A percentile compares a stretch with the other conserved stretches of the same genome.
Conservation (phyloP, 2,329 filamentous ascomycete species). For the Aspergillus glaucus region DNA sequence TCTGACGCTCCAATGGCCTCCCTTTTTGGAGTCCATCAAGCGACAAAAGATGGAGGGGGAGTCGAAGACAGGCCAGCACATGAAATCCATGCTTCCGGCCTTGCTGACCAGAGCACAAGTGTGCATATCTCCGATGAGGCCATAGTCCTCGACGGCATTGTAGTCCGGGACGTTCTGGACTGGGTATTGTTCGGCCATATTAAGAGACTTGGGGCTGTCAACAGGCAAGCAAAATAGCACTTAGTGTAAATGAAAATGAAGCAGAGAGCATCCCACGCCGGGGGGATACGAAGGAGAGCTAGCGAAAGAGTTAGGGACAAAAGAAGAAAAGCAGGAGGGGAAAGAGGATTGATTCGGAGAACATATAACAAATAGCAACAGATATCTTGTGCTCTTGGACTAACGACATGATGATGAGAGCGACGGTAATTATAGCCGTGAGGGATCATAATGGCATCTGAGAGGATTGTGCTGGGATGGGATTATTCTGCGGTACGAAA, state of each 20-base stretch:
- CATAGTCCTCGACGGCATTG: slow-evolving; percentile 63
- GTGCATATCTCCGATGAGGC: slow-evolving; percentile 74
- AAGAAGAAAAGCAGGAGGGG: background rate
- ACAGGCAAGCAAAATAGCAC: background rate
- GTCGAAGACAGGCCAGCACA: slow-evolving; percentile 79
- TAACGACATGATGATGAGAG: slow-evolving; percentile 2
- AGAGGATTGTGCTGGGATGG: background rate
- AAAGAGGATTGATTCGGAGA: background rate
- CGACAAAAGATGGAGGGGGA: slow-evolving; percentile 70
- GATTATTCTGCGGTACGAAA: background rate
- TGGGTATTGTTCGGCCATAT: background rate
- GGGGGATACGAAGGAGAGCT: background rate
- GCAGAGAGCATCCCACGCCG: background rate
- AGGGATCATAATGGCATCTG: background rate
- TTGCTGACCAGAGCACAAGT: slow-evolving; percentile 70
- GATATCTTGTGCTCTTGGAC: background rate
- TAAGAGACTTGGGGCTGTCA: background rate
- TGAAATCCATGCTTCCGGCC: slow-evolving; percentile 67
- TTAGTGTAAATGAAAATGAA: background rate
- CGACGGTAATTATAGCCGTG: background rate
- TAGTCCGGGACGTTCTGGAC: slow-evolving; percentile 9
- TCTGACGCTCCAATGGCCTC: slow-evolving; percentile 63
- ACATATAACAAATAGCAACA: background rate
- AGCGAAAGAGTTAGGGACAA: background rate
- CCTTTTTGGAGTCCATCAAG: slow-evolving; percentile 66